Evolutionary conservation across 2,329 filamentous ascomycete genomes (phyloP).

Genomic region (Sporothrix inflata): DNA sequence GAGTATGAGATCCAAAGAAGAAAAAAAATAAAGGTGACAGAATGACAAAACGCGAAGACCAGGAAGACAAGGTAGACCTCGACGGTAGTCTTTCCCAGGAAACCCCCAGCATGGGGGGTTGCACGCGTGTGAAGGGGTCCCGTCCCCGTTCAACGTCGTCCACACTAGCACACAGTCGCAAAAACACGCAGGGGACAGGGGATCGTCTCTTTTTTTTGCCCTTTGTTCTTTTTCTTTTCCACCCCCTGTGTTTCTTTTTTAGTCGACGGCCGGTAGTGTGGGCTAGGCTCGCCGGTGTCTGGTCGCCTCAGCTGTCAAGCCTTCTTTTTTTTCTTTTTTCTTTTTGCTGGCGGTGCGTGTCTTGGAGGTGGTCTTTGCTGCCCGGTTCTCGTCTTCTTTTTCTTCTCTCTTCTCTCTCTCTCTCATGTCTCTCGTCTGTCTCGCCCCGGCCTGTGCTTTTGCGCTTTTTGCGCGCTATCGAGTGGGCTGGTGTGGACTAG

Average conservation of each 20-base stretch:
- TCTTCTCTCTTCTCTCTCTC: neutral
- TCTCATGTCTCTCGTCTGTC: neutral
- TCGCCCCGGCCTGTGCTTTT: neutral
- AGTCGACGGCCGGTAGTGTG: neutral
- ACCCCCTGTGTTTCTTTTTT: constrained; percentile 18
- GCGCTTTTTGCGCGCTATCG: constrained; percentile 16
- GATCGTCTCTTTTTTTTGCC: neutral
- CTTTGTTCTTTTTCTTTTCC: constrained; percentile 10
- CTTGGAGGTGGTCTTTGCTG: neutral
- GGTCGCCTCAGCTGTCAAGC: constrained; percentile 7
- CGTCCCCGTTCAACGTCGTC: constrained; percentile 4
- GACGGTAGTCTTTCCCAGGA: neutral
- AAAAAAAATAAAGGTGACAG: neutral
- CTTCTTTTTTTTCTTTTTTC: neutral
- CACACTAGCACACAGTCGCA: constrained; percentile 11
- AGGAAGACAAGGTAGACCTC: neutral
- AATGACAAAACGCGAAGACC: constrained; percentile 1
- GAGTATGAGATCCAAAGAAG: neutral
- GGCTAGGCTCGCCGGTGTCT: constrained; percentile 5
- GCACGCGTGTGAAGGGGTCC: neutral
- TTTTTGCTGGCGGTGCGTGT: neutral
- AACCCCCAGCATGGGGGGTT: constrained; percentile 15
- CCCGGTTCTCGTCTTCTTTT: neutral
- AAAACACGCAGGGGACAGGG: constrained; percentile 20
- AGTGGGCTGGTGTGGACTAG: constrained; percentile 19